phyloP scores from a whole-genome alignment of 805 yeast species.

The Barnettozyma pratensis region DNA sequence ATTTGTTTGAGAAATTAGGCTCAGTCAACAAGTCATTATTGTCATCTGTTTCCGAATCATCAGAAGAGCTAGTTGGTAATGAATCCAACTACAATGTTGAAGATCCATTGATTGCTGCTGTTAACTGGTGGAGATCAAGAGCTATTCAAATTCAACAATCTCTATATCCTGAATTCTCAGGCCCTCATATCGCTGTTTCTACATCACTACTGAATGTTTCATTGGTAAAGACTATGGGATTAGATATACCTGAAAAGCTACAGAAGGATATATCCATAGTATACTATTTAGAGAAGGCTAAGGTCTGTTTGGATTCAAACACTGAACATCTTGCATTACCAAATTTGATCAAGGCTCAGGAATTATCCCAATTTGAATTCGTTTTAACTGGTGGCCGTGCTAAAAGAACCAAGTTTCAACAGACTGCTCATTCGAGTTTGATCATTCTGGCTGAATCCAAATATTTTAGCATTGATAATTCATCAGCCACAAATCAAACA shows the following conservation, averaged over 20 bases:
- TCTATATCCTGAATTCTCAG: constrained; percentile 57
- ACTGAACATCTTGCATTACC: constrained; percentile 59
- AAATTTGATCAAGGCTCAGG: constrained; percentile 49
- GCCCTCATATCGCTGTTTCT: constrained; percentile 34
- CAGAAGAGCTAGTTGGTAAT: constrained; percentile 25
- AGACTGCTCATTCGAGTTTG: constrained; percentile 62
- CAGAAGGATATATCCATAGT: constrained; percentile 37
- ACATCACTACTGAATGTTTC: constrained; percentile 29
- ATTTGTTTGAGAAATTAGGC: constrained; percentile 38
- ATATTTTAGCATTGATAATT: constrained; percentile 19
- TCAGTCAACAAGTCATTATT: constrained; percentile 27
- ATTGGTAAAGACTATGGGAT: constrained; percentile 14
- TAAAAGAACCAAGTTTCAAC: constrained; percentile 79
- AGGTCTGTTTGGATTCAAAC: constrained; percentile 55
- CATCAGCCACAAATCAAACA: constrained; percentile 29
- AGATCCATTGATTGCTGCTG: constrained; percentile 34
- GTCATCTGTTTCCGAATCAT: constrained; percentile 19
- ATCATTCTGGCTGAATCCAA: constrained; percentile 64
- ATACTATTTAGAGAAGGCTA: constrained; percentile 63
- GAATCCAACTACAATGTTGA: constrained; percentile 5
- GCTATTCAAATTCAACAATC: constrained; percentile 60
- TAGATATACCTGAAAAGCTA: constrained; percentile 26
- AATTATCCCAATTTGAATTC: constrained; percentile 54
- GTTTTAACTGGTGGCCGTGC: constrained; percentile 86
- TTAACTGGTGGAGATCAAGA: constrained; percentile 75